Percentiles rank a stretch among this genome's conserved stretches.
Evolutionary conservation across 441 rosid species (phyloP).

Genomic region (Cnidoscolus chayamansa): DNA sequence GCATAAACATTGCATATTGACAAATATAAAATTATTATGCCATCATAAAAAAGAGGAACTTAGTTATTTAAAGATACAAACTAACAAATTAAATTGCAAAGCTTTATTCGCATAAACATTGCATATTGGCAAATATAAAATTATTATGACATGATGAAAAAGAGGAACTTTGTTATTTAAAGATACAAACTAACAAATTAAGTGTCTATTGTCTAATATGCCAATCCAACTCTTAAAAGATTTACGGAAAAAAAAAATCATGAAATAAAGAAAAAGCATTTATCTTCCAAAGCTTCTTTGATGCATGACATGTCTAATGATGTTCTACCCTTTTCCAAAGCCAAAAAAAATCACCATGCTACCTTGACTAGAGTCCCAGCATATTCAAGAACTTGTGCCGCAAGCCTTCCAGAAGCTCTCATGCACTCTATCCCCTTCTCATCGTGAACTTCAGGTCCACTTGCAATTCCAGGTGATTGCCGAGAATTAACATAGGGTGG

Average conservation of each 20-base stretch:
- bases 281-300: not conserved
- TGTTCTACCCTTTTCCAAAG: not conserved
- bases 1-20: not conserved
- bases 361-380: slow-evolving; percentile 93
- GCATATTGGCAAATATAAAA: not conserved
- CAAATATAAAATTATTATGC: not conserved
- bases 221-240: not conserved
- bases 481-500: slow-evolving; percentile 67
- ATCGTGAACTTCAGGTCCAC: slow-evolving; percentile 74
- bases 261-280: not conserved
- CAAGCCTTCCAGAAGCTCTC: slow-evolving; percentile 92
- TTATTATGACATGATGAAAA: not conserved
- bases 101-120: not conserved
- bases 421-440: slow-evolving; percentile 67
- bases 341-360: slow-evolving; percentile 11
- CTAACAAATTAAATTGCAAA: not conserved
- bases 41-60: not conserved
- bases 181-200: not conserved
- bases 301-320: not conserved
- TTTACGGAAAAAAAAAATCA: too few relatives aligned
- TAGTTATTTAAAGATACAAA: not conserved
- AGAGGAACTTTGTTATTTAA: not conserved
- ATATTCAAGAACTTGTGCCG: slow-evolving; percentile 74
- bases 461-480: slow-evolving; percentile 61
- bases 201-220: not conserved